A percentile compares a stretch with the other conserved stretches of the same genome.
These are phyloP conservation scores for Phytophthora pseudosyringae DNA, from an alignment of 352 stramenopile species.

Conservation along the genomic window DNA sequence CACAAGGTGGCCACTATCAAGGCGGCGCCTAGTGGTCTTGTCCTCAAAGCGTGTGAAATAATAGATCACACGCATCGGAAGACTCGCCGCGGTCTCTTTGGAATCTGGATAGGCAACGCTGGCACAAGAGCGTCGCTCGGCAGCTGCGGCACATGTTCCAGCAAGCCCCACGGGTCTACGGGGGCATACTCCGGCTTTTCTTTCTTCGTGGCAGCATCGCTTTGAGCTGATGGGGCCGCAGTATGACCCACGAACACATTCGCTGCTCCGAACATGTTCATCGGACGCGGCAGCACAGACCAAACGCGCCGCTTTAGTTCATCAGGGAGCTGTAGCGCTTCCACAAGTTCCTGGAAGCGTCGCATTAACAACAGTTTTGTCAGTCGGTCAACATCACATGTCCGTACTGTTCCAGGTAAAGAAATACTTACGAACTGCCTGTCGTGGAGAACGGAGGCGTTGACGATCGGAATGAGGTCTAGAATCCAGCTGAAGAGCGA, in stretches of 20 bases:
- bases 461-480: conserved; percentile 82
- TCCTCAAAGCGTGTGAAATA: background rate
- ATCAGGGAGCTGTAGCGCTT: conserved; percentile 60
- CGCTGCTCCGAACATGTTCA: conserved; percentile 36
- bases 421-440: conserved; percentile 72
- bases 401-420: background rate
- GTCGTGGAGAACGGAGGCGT: conserved; percentile 73
- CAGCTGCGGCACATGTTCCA: conserved; percentile 74
- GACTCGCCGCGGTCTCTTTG: conserved; percentile 66
- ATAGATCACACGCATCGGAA: conserved; percentile 70
- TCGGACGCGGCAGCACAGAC: conserved; percentile 69
- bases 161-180: conserved; percentile 78
- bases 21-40: background rate
- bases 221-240: conserved; percentile 28
- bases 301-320: conserved; percentile 73
- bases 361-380: conserved; percentile 15
- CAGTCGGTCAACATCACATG: conserved; percentile 8
- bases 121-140: conserved; percentile 69
- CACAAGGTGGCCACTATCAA: conserved; percentile 24
- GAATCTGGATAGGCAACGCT: conserved; percentile 43
- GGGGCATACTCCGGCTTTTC: conserved; percentile 37
- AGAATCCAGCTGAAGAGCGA: conserved; percentile 90
- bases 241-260: conserved; percentile 34
- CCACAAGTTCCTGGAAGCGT: conserved; percentile 67
- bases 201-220: conserved; percentile 32